Base-by-base conservation (phyloP, 2,329 filamentous ascomycete genomes). In the Fusarium zealandicum region DNA sequence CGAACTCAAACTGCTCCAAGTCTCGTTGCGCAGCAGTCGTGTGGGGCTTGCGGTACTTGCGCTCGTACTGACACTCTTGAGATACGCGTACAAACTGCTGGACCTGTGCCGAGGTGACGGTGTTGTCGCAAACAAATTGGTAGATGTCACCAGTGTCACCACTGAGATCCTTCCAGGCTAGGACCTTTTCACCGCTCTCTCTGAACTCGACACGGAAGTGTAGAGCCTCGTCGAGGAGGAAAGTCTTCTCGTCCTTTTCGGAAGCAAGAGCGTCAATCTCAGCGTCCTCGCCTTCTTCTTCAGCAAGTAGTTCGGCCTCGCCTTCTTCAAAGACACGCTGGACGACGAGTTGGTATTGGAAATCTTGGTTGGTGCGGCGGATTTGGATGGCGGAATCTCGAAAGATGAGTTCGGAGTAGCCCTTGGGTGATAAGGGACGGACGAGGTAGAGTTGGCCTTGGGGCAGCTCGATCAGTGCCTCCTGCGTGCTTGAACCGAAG, bases 321-420 rank as follows among this genome's bases (percentile, higher is more conserved):
- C 95, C 95, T 76, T 99, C 95, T 71, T 99, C 95, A 80, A 96
- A 99, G 54, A 93, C 93, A 56, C 95, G 86, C 73, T 99, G 95
- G 35, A 98, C 85, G 33, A 98, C 93, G 11, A 99, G 90, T 74
- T 99, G 95, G 73, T 98, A 99, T 70, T 99, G 93, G 70, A 90
- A 97, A 47, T 98, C 92, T 73, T 96, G 93, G 16, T 90, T 93
- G 13, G 95, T 98, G 61, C 91, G 87, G 62, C 96, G 89, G 70
- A 99, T 96, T 60, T 89, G 92, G 46, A 93, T 92, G 39, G 92
- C 90, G 32, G 92, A 90, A 86, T 99, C 95, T 75, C 95, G 96
- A 82, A 97, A 99, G 76, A 99, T 96, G 72, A 98, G 92, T 76
- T 99, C 95, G 2, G 93, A 97, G 74, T 97, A 98, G 63, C 95